phyloP scores from a whole-genome alignment of 2,329 filamentous ascomycete species.

The Arthrobotrys musiformis region DNA sequence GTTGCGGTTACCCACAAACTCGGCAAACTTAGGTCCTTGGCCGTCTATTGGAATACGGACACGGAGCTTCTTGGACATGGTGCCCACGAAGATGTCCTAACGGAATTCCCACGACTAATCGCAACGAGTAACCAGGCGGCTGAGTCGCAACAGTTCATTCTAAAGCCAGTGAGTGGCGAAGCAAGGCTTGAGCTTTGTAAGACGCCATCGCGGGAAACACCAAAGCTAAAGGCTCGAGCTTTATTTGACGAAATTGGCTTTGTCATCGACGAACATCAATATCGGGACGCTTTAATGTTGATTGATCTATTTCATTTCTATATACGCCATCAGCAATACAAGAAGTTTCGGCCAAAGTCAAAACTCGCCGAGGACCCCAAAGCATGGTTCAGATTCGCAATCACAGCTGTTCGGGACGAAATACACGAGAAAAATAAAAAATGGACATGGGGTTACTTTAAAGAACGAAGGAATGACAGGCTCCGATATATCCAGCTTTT shows the following conservation, averaged over 20 bases:
- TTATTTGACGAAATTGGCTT: slow-evolving; percentile 98
- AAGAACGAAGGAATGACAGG: slow-evolving; percentile 89
- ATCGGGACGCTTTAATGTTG: slow-evolving; percentile 96
- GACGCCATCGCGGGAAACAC: slow-evolving; percentile 78
- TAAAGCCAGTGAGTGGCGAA: slow-evolving; percentile 94
- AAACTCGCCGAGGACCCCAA: slow-evolving; percentile 87
- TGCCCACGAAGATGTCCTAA: slow-evolving; percentile 79
- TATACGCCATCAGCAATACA: slow-evolving; percentile 96
- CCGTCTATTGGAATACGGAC: slow-evolving; percentile 98
- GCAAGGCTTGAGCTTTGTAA: slow-evolving; percentile 97
- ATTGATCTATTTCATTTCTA: slow-evolving; percentile 99
- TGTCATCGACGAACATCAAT: slow-evolving; percentile 97
- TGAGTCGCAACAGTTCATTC: slow-evolving; percentile 84
- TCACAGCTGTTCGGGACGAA: slow-evolving; percentile 85
- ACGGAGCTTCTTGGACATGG: slow-evolving; percentile 83
- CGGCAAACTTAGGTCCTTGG: slow-evolving; percentile 86
- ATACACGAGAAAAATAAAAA: slow-evolving; percentile 92
- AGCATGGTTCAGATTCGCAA: slow-evolving; percentile 93
- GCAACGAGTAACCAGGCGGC: slow-evolving; percentile 72
- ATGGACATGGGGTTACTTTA: slow-evolving; percentile 97
- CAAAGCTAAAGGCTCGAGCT: slow-evolving; percentile 89
- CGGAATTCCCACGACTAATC: slow-evolving; percentile 81
- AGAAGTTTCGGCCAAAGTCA: slow-evolving; percentile 86
- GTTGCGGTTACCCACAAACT: slow-evolving; percentile 89
- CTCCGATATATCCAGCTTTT: slow-evolving; percentile 90